A percentile compares a stretch with the other conserved stretches of the same genome.
phyloP scores from a whole-genome alignment of 75 land plant species.

The Ceratopteris richardii region DNA sequence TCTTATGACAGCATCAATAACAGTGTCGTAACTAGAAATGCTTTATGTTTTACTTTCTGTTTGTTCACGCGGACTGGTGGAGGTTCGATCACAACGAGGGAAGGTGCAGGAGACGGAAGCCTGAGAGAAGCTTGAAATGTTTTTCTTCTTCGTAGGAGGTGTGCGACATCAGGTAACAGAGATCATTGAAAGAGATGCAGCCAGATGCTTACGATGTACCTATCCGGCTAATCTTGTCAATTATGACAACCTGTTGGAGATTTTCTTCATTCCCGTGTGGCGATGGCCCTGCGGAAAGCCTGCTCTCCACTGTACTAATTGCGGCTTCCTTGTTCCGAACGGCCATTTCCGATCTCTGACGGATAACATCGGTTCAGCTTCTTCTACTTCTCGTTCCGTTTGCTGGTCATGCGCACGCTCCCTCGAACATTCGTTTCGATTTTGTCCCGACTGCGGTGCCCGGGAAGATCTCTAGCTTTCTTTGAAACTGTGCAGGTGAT shows the following conservation, averaged over 20 bases:
- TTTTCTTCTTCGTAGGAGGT: conserved; percentile 77
- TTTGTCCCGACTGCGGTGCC: conserved; percentile 69
- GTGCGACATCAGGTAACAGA: conserved; percentile 42
- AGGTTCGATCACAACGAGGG: too few species aligned
- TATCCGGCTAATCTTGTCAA: conserved; percentile 49
- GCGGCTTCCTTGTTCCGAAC: conserved; percentile 42
- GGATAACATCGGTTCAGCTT: background rate
- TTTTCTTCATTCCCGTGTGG: conserved; percentile 78
- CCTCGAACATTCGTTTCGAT: conserved; percentile 41
- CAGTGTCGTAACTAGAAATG: too few species aligned
- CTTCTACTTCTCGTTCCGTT: background rate
- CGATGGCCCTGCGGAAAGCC: conserved; percentile 55
- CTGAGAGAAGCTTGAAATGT: too few species aligned
- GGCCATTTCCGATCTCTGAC: conserved; percentile 1
- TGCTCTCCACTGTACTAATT: conserved; percentile 40
- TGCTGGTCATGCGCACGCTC: conserved; percentile 43
- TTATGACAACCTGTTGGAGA: conserved; percentile 54
- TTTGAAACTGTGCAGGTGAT: too few species aligned
- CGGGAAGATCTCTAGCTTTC: too few species aligned
- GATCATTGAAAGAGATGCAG: conserved; percentile 40
- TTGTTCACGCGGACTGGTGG: too few species aligned
- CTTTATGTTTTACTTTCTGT: too few species aligned
- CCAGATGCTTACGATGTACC: conserved; percentile 53
- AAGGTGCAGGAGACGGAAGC: too few species aligned
- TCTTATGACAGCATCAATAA: too few species aligned